Base-by-base conservation (phyloP, 2,329 filamentous ascomycete genomes). In the Claviceps paspali region DNA sequence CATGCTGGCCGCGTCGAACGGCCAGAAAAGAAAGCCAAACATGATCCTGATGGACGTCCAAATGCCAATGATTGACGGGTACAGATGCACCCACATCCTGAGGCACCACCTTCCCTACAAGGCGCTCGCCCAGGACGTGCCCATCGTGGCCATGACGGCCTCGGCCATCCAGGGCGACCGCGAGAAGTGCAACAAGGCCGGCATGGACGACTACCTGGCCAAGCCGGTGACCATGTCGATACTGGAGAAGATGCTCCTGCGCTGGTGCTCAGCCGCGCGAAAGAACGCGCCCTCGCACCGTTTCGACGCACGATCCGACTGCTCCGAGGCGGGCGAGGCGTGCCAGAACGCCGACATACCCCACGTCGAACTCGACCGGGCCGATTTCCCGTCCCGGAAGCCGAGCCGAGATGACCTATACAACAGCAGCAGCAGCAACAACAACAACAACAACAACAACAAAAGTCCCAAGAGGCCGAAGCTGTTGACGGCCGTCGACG, bases 111-210 rank as follows among this genome's bases (percentile, higher is more conserved):
- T 67, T 2, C 76, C 79, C 0, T 85, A 81, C 56, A 75, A 68
- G 29, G 49, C 61, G 2, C 67, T 70, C 36, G 63, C 74, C 4
- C 63, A 67, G 38, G 64, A 76, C 30, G 76, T 83, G 5, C 80
- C 80, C 0, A 83, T 86, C 35, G 76, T 86, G 27, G 81, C 81
- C n/a, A 83, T 86, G 78, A 86, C 81, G 0, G 82, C 80, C 4
- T 82, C 76, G 4, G 81, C 81, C 1, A 84, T 85, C 29, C 78
- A 83, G 50, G 81, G 81, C 4, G 81, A 86, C 48, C 65, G 70
- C 34, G 80, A 85, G 51, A 84, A 83, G 51, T 85, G 80, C 50
- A 70, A 72, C 41, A 68, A 67, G 42, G 77, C 79, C 7, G 81
- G 81, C 23, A 85, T 85, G 81, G 79, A 85, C 45, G 79, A 82